Percentiles rank a stretch among this genome's conserved stretches.
Evolutionary conservation across 2,329 filamentous ascomycete genomes (phyloP).

Genomic region (Beauveria rudraprayagi): DNA sequence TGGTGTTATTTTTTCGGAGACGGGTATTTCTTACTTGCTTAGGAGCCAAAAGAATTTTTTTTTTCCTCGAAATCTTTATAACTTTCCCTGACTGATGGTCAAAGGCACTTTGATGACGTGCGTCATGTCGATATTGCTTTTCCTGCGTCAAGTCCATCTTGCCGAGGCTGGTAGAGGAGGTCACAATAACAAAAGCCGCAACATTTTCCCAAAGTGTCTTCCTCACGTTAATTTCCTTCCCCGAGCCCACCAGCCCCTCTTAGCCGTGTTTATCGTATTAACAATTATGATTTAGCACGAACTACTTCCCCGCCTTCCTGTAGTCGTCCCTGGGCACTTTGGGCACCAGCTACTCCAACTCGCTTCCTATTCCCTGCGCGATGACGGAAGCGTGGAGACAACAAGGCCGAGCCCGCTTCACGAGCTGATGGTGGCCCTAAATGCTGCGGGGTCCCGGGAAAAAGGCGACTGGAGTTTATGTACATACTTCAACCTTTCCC

Average conservation of each 20-base stretch:
- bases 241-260: neutral
- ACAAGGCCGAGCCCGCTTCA: no score
- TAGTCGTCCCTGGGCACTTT: neutral
- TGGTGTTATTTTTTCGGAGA: constrained; percentile 10
- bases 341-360: neutral
- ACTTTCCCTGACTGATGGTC: neutral
- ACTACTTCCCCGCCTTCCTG: neutral
- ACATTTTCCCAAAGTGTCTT: no score
- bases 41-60: neutral
- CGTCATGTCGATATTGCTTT: neutral
- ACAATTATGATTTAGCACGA: neutral
- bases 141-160: neutral
- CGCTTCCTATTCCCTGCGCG: neutral
- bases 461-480: neutral
- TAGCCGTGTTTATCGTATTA: neutral
- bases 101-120: neutral
- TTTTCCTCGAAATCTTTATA: neutral
- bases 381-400: neutral
- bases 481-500: neutral
- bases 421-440: no score
- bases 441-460: no score
- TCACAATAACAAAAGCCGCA: no score
- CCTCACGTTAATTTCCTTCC: no score
- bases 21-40: constrained; percentile 1
- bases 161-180: neutral